These are phyloP conservation scores for Hypoxylon intermedium DNA, from an alignment of 495 filamentous ascomycete genomes.

Conservation along the genomic window DNA sequence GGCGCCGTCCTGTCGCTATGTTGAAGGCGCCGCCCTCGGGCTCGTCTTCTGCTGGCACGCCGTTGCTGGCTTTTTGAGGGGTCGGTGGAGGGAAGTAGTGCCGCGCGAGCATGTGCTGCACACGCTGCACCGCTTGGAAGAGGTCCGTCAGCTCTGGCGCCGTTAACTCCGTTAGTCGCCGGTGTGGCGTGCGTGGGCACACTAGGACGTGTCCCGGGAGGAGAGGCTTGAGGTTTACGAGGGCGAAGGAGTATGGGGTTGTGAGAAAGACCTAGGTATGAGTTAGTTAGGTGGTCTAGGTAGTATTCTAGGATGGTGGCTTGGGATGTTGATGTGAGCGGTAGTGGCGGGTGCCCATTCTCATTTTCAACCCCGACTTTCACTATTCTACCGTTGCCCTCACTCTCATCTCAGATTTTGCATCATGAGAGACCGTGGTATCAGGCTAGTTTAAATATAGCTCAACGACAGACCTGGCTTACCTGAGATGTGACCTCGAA, in stretches of 20 bases:
- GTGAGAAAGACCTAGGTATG: constrained; percentile 75
- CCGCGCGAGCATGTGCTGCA: constrained; percentile 77
- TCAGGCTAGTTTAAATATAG: not conserved
- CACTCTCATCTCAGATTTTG: no score
- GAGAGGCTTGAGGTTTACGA: constrained; percentile 94
- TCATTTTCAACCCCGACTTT: not conserved
- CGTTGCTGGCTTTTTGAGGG: not conserved
- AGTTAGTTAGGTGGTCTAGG: constrained; percentile 38
- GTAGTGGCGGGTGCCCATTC: not conserved
- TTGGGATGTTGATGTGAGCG: not conserved
- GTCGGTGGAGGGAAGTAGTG: constrained; percentile 63
- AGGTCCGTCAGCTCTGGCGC: constrained; percentile 79
- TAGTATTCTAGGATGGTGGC: no score
- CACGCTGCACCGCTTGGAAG: constrained; percentile 80
- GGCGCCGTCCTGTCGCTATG: constrained; percentile 87
- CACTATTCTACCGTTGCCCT: no score
- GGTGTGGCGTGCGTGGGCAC: constrained; percentile 67
- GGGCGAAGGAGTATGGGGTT: constrained; percentile 78
- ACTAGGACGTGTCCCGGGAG: constrained; percentile 93
- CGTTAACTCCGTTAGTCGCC: constrained; percentile 77
- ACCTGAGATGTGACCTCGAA: constrained; percentile 71
- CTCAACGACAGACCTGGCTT: constrained; percentile 2
- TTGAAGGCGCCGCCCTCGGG: constrained; percentile 71
- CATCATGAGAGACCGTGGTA: no score
- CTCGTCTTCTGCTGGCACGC: not conserved